Evolutionary conservation across 2,329 filamentous ascomycete species (phyloP).

Genomic region (Penicillium expansum): DNA sequence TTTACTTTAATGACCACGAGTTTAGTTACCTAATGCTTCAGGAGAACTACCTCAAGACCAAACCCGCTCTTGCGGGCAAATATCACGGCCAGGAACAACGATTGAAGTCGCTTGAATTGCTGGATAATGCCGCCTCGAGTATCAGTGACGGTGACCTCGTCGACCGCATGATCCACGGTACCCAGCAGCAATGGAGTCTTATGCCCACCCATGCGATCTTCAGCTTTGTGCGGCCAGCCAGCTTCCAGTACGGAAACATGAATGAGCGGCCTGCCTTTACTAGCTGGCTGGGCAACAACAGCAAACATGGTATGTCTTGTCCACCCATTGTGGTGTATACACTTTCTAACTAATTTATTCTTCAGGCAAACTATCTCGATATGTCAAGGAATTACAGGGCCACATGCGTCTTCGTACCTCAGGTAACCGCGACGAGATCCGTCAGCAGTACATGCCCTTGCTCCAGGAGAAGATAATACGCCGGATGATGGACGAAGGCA

Average conservation of each 20-base stretch:
- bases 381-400: slow-evolving; percentile 89
- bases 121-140: slow-evolving; percentile 84
- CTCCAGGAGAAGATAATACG: slow-evolving; percentile 80
- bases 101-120: slow-evolving; percentile 80
- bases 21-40: slow-evolving; percentile 98
- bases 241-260: slow-evolving; percentile 78
- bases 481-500: slow-evolving; percentile 72
- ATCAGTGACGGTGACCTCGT: slow-evolving; percentile 97
- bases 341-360: slow-evolving; percentile 3
- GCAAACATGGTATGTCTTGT: slow-evolving; percentile 65
- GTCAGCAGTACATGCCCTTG: slow-evolving; percentile 88
- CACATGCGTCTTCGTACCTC: slow-evolving; percentile 92
- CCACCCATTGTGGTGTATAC: neutral
- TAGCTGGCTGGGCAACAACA: slow-evolving; percentile 92
- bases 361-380: slow-evolving; percentile 65
- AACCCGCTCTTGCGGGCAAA: slow-evolving; percentile 63
- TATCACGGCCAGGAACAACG: slow-evolving; percentile 67
- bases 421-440: slow-evolving; percentile 87
- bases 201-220: slow-evolving; percentile 97
- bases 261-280: slow-evolving; percentile 73
- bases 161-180: slow-evolving; percentile 96
- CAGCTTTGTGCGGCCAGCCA: slow-evolving; percentile 88
- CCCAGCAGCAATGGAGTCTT: slow-evolving; percentile 95
- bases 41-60: slow-evolving; percentile 90
- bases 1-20: slow-evolving; percentile 99